Conservation (phyloP, 2,329 filamentous ascomycete genomes). For the Sporothrix variecibatus region DNA sequence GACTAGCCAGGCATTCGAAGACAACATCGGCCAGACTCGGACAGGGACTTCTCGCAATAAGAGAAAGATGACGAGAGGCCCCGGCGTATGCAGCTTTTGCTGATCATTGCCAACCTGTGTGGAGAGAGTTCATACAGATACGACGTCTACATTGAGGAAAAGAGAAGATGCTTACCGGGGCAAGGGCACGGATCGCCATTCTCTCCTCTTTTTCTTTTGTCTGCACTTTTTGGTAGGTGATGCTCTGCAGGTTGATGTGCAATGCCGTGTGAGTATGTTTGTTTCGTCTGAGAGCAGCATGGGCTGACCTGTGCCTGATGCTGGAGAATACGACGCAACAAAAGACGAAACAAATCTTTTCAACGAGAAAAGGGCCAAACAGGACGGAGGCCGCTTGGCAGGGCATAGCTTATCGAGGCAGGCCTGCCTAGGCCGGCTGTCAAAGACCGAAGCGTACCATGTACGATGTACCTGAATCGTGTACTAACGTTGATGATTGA, state of each 20-base stretch:
- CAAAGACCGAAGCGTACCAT: neutral
- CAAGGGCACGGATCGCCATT: neutral
- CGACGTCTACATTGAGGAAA: neutral
- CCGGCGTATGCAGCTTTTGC: neutral
- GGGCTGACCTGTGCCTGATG: neutral
- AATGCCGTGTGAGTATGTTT: conserved; percentile 1
- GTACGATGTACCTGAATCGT: neutral
- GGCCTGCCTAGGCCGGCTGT: neutral
- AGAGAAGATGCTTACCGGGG: neutral
- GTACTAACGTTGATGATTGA: neutral
- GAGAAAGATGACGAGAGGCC: neutral
- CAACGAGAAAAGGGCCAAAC: neutral
- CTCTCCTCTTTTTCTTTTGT: neutral
- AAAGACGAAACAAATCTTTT: neutral
- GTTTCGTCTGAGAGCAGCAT: conserved; percentile 1
- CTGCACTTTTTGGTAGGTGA: neutral
- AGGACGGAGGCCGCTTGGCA: neutral
- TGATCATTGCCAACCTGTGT: neutral
- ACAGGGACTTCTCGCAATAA: neutral
- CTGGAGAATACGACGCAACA: neutral
- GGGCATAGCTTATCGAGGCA: neutral
- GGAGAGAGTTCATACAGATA: neutral
- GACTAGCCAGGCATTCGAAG: neutral
- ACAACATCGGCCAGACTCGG: neutral
- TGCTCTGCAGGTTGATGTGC: conserved; percentile 11